Evolutionary conservation across 1,284 basidiomycete genomes (phyloP).

Genomic region (Leccinum glutinopallens): DNA sequence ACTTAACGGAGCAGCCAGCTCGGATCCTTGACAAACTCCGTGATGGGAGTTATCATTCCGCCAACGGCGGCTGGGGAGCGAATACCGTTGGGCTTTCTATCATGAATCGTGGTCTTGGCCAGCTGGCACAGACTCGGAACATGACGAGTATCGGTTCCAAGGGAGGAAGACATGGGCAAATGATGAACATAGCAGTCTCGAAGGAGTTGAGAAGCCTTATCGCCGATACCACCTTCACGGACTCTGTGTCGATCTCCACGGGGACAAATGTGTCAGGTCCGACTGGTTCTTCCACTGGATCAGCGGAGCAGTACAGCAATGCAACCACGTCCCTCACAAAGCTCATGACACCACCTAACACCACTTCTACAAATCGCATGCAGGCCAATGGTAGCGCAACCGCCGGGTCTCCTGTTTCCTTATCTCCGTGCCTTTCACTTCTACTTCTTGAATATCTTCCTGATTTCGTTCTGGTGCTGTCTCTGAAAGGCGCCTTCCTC

Average conservation of each 20-base stretch:
- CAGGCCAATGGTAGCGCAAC: slow-evolving; percentile 8
- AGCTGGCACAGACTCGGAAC: slow-evolving; percentile 20
- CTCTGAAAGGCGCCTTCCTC: slow-evolving; percentile 91
- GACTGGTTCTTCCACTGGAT: slow-evolving; percentile 18
- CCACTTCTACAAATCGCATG: slow-evolving; percentile 21
- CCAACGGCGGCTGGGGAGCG: slow-evolving; percentile 45
- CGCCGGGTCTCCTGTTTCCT: slow-evolving; percentile 32
- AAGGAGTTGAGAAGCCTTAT: slow-evolving; percentile 46
- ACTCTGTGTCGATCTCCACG: slow-evolving; percentile 40
- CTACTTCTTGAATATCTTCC: slow-evolving; percentile 68
- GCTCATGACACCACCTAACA: slow-evolving; percentile 19
- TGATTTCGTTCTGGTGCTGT: slow-evolving; percentile 90
- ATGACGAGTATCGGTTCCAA: slow-evolving; percentile 27
- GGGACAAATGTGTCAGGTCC: slow-evolving; percentile 34
- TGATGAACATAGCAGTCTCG: slow-evolving; percentile 40
- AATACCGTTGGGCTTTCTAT: not conserved
- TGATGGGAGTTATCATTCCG: slow-evolving; percentile 69
- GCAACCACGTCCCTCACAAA: slow-evolving; percentile 25
- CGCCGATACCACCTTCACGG: slow-evolving; percentile 40
- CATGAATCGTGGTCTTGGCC: slow-evolving; percentile 13
- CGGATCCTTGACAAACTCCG: slow-evolving; percentile 77
- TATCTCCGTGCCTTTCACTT: slow-evolving; percentile 49
- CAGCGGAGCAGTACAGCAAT: slow-evolving; percentile 19
- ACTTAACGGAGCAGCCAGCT: slow-evolving; percentile 85
- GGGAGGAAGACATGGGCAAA: slow-evolving; percentile 39